A percentile compares a stretch with the other conserved stretches of the same genome.
Evolutionary conservation across 2,329 filamentous ascomycete species (phyloP).

Genomic region (Stromatinia cepivora): DNA sequence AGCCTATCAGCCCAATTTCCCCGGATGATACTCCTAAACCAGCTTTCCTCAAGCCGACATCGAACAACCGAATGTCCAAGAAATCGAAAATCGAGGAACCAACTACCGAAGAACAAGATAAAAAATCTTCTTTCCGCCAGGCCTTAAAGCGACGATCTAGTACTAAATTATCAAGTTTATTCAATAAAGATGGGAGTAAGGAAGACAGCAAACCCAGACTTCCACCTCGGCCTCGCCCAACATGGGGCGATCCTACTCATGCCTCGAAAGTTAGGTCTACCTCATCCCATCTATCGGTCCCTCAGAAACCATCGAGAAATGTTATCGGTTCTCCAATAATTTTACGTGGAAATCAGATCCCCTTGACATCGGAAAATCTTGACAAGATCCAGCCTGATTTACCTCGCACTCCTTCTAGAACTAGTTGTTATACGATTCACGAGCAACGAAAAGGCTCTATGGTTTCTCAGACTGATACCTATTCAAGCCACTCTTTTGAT

Average conservation of each 20-base stretch:
- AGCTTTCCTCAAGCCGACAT: slow-evolving; percentile 30
- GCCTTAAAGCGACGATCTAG: slow-evolving; percentile 53
- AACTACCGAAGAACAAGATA: slow-evolving; percentile 44
- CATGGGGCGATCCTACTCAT: slow-evolving; percentile 34
- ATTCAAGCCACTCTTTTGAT: slow-evolving; percentile 52
- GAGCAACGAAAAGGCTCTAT: slow-evolving; percentile 55
- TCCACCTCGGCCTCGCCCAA: slow-evolving; percentile 31
- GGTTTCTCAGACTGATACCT: slow-evolving; percentile 57
- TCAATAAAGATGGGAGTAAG: slow-evolving; percentile 48
- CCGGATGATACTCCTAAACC: slow-evolving; percentile 32
- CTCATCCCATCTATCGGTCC: slow-evolving; percentile 37
- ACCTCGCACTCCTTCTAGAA: slow-evolving; percentile 46
- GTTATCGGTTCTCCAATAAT: slow-evolving; percentile 32
- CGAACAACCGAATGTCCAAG: slow-evolving; percentile 39
- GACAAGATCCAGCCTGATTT: slow-evolving; percentile 34
- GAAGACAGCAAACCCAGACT: slow-evolving; percentile 32
- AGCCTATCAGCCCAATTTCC: slow-evolving; percentile 36
- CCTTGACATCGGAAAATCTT: slow-evolving; percentile 46
- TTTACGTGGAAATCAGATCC: slow-evolving; percentile 44
- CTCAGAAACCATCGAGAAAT: slow-evolving; percentile 41
- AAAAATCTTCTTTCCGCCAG: slow-evolving; percentile 49
- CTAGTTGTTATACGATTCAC: slow-evolving; percentile 53
- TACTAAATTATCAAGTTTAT: slow-evolving; percentile 50
- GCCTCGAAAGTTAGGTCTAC: slow-evolving; percentile 30
- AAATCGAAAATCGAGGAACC: slow-evolving; percentile 37